phyloP scores from a whole-genome alignment of 352 stramenopile species.

The Phytopythium kandeliae region DNA sequence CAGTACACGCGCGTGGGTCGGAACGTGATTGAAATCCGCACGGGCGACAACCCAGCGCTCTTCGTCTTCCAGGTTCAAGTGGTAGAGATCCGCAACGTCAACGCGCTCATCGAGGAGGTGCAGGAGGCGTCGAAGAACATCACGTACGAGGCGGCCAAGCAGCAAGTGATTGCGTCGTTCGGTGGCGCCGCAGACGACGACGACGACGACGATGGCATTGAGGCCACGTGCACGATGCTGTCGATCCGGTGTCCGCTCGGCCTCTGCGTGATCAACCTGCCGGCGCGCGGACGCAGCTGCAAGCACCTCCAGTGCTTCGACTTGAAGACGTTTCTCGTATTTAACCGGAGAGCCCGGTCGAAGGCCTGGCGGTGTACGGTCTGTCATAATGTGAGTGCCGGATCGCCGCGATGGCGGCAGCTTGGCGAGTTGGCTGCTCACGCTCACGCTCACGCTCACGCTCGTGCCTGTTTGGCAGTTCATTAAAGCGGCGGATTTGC shows the following conservation, averaged over 20 bases:
- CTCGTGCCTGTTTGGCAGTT: slow-evolving; percentile 34
- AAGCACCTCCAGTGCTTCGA: slow-evolving; percentile 97
- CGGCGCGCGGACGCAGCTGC: slow-evolving; percentile 87
- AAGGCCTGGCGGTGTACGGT: slow-evolving; percentile 88
- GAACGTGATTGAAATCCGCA: slow-evolving; percentile 73
- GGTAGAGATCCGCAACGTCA: slow-evolving; percentile 57
- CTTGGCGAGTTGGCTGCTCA: no score
- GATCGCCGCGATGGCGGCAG: neutral
- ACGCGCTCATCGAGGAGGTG: slow-evolving; percentile 58
- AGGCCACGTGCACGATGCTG: slow-evolving; percentile 83
- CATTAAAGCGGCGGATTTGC: slow-evolving; percentile 85
- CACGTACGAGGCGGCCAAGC: slow-evolving; percentile 66
- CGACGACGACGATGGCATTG: slow-evolving; percentile 51
- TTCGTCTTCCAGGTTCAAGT: slow-evolving; percentile 76
- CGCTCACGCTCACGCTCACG: slow-evolving; percentile 1
- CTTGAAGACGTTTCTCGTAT: slow-evolving; percentile 88
- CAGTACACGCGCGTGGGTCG: slow-evolving; percentile 56
- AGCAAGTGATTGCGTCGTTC: slow-evolving; percentile 79
- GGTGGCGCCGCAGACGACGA: slow-evolving; percentile 50
- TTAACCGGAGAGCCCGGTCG: slow-evolving; percentile 86
- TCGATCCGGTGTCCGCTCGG: slow-evolving; percentile 86
- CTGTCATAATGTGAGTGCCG: slow-evolving; percentile 80
- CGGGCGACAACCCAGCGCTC: slow-evolving; percentile 46
- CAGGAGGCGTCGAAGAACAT: slow-evolving; percentile 50
- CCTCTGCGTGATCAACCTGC: slow-evolving; percentile 83